Evolutionary conservation across 108 stramenopile species (phyloP).

Genomic region (Cyclotella kingstonii): DNA sequence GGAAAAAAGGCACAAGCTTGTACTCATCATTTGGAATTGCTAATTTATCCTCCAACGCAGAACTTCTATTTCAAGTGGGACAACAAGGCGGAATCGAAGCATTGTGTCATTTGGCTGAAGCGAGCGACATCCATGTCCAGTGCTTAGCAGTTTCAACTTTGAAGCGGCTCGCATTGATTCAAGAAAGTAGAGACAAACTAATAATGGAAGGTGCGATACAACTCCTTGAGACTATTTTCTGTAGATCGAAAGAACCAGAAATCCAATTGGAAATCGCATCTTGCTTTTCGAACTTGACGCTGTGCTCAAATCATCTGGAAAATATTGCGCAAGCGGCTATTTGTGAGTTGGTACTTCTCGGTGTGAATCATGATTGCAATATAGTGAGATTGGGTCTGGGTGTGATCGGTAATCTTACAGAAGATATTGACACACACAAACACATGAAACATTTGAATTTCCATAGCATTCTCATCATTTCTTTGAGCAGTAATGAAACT

Average conservation of each 20-base stretch:
- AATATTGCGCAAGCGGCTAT: slow-evolving; percentile 55
- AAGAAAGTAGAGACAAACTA: slow-evolving; percentile 54
- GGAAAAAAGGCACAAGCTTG: slow-evolving; percentile 32
- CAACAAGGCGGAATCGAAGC: slow-evolving; percentile 49
- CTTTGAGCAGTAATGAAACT: slow-evolving; percentile 48
- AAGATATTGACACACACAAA: slow-evolving; percentile 73
- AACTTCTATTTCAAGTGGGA: slow-evolving; percentile 58
- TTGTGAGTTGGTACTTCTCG: slow-evolving; percentile 44
- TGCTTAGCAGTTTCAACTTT: slow-evolving; percentile 69
- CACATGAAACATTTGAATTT: slow-evolving; percentile 3
- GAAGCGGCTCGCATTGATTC: slow-evolving; percentile 55
- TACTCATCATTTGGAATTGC: slow-evolving; percentile 67
- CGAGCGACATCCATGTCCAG: slow-evolving; percentile 52
- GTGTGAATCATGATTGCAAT: slow-evolving; percentile 57
- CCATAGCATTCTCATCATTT: slow-evolving; percentile 33
- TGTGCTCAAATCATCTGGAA: slow-evolving; percentile 52
- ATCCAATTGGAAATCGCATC: slow-evolving; percentile 76
- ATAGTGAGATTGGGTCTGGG: slow-evolving; percentile 67
- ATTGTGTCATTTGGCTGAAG: slow-evolving; percentile 49
- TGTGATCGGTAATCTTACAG: slow-evolving; percentile 74
- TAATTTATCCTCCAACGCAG: slow-evolving; percentile 63
- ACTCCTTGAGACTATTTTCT: slow-evolving; percentile 40
- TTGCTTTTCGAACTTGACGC: slow-evolving; percentile 65
- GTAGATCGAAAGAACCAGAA: slow-evolving; percentile 48
- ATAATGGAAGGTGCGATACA: slow-evolving; percentile 47